These are phyloP conservation scores for Salicornia ramosissima DNA, from an alignment of 148 eudicot species.

Conservation along the genomic window DNA sequence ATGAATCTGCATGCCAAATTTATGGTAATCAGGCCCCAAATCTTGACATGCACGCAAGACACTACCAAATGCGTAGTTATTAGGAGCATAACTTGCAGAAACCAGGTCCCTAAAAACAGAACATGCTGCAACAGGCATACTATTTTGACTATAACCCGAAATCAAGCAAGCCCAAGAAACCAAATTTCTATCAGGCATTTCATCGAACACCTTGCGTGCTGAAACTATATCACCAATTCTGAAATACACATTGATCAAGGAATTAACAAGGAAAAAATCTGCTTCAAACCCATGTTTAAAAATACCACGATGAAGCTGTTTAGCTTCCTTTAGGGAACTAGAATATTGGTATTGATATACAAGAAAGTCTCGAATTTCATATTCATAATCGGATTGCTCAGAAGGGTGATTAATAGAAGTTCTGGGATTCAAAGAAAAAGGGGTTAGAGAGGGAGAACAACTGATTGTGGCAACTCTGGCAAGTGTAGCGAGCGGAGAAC, in stretches of 20 bases:
- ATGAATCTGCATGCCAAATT: constrained; percentile 65
- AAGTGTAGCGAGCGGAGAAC: not conserved
- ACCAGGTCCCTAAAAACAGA: constrained; percentile 45
- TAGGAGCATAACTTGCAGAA: constrained; percentile 38
- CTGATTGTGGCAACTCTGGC: not conserved
- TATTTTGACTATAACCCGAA: constrained; percentile 58
- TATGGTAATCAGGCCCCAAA: constrained; percentile 35
- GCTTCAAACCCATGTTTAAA: constrained; percentile 51
- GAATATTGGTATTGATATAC: constrained; percentile 33
- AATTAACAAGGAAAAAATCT: constrained; percentile 58
- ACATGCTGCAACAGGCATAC: constrained; percentile 44
- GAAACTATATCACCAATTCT: constrained; percentile 42
- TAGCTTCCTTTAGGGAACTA: constrained; percentile 34
- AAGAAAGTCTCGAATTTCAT: constrained; percentile 32
- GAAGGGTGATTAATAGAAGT: not conserved
- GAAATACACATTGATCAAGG: constrained; percentile 46
- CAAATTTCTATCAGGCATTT: constrained; percentile 61
- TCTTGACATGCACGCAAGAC: constrained; percentile 63
- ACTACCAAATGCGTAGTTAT: constrained; percentile 61
- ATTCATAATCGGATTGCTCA: not conserved
- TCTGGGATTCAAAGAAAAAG: not conserved
- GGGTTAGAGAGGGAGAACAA: not conserved
- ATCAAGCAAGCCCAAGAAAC: constrained; percentile 84
- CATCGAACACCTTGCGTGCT: constrained; percentile 59
- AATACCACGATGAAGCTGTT: constrained; percentile 50